A percentile compares a stretch with the other conserved stretches of the same genome.
phyloP scores from a whole-genome alignment of 441 rosid genomes.

The Erodium trifolium region DNA sequence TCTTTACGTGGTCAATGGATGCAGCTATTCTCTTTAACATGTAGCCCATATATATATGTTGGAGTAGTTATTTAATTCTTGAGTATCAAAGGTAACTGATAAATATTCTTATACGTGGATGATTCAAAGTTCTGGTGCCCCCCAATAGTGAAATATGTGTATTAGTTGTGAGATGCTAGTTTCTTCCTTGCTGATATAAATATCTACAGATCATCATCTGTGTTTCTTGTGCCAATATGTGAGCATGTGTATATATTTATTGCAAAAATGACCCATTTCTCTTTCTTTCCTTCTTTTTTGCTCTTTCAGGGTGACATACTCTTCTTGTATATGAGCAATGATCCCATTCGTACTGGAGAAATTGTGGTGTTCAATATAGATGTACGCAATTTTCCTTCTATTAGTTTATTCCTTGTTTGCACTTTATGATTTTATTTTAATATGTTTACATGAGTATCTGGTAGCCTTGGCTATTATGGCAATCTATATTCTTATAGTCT shows the following conservation, averaged over 20 bases:
- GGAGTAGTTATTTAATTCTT: too few species aligned
- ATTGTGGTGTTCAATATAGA: conserved; percentile 73
- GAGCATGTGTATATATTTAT: not conserved
- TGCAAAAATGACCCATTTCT: not conserved
- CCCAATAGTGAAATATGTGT: too few species aligned
- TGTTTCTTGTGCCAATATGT: not conserved
- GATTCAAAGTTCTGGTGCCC: not conserved
- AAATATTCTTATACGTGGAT: too few species aligned
- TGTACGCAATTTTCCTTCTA: conserved; percentile 23
- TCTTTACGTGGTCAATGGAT: too few species aligned
- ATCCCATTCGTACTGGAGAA: conserved; percentile 76
- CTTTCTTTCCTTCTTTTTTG: not conserved
- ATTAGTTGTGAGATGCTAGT: too few species aligned
- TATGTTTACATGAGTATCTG: not conserved
- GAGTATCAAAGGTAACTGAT: too few species aligned
- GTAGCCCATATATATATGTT: too few species aligned
- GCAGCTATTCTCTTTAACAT: too few species aligned
- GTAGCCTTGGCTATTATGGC: not conserved
- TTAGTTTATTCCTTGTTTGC: not conserved
- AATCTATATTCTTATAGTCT: not conserved
- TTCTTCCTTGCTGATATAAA: not conserved
- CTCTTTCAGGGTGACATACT: conserved; percentile 74
- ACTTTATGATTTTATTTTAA: too few species aligned
- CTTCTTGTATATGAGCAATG: conserved; percentile 64
- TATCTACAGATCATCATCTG: not conserved